phyloP scores from a whole-genome alignment of 208 protist species.

The Naegleria fowleri region DNA sequence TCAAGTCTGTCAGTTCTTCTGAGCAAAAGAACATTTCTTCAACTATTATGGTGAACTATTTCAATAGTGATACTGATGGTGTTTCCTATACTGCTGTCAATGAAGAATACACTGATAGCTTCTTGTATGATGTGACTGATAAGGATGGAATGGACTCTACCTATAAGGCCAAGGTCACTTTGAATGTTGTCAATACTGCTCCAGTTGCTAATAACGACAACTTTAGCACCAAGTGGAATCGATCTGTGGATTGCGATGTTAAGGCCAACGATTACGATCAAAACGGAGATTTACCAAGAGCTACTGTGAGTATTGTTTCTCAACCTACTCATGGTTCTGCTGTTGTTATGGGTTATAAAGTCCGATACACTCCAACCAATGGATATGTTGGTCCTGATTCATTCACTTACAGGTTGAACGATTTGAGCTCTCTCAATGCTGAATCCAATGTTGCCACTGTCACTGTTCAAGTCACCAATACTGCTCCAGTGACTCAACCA shows the following conservation, averaged over 20 bases:
- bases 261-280: background rate
- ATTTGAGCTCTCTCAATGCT: background rate
- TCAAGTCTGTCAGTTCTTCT: background rate
- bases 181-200: background rate
- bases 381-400: background rate
- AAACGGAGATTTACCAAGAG: background rate
- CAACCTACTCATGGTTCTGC: background rate
- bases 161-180: background rate
- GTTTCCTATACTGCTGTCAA: background rate
- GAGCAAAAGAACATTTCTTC: background rate
- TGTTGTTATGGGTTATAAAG: background rate
- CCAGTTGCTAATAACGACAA: slow-evolving; percentile 6
- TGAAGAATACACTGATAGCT: background rate
- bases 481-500: background rate
- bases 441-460: background rate
- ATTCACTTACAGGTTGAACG: background rate
- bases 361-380: background rate
- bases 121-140: background rate
- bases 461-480: slow-evolving; percentile 12
- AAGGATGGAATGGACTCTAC: background rate
- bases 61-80: background rate
- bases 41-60: background rate
- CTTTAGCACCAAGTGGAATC: too few relatives aligned
- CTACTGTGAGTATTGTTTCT: background rate
- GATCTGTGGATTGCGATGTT: background rate